phyloP scores from a whole-genome alignment of 257 asterid genomes.

The Sherardia arvensis region DNA sequence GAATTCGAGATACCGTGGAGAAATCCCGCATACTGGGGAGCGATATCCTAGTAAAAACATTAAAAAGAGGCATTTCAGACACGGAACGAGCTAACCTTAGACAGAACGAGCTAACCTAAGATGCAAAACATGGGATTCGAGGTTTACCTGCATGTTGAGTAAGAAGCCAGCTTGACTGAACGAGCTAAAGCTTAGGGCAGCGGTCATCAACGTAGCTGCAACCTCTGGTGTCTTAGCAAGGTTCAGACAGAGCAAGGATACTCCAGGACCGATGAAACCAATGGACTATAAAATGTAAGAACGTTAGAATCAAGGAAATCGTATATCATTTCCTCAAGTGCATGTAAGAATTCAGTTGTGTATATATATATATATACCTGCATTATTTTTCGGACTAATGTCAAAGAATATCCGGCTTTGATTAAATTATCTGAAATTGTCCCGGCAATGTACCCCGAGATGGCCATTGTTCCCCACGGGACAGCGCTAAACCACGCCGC shows the following conservation, averaged over 20 bases:
- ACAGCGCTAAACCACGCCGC: slow-evolving; percentile 99
- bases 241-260: slow-evolving; percentile 70
- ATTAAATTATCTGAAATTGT: slow-evolving; percentile 62
- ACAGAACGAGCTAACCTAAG: neutral
- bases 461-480: slow-evolving; percentile 98
- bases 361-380: too few relatives aligned
- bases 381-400: slow-evolving; percentile 77
- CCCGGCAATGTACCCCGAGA: slow-evolving; percentile 94
- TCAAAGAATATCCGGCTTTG: slow-evolving; percentile 53
- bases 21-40: slow-evolving; percentile 84
- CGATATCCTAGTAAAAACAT: slow-evolving; percentile 62
- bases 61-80: slow-evolving; percentile 5
- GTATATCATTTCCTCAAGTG: neutral
- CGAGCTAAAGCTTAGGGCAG: slow-evolving; percentile 79
- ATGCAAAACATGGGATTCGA: neutral
- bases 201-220: slow-evolving; percentile 50
- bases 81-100: neutral
- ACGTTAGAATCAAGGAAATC: neutral
- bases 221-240: slow-evolving; percentile 55
- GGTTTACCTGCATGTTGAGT: slow-evolving; percentile 82
- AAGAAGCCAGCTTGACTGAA: slow-evolving; percentile 97
- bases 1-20: slow-evolving; percentile 90
- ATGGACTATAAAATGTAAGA: slow-evolving; percentile 45
- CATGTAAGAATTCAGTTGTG: neutral
- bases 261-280: slow-evolving; percentile 92